Evolutionary conservation across 2,329 filamentous ascomycete species (phyloP), one percentile per base, ranked within the genome.

Genomic region (Teratosphaeria destructans): DNA sequence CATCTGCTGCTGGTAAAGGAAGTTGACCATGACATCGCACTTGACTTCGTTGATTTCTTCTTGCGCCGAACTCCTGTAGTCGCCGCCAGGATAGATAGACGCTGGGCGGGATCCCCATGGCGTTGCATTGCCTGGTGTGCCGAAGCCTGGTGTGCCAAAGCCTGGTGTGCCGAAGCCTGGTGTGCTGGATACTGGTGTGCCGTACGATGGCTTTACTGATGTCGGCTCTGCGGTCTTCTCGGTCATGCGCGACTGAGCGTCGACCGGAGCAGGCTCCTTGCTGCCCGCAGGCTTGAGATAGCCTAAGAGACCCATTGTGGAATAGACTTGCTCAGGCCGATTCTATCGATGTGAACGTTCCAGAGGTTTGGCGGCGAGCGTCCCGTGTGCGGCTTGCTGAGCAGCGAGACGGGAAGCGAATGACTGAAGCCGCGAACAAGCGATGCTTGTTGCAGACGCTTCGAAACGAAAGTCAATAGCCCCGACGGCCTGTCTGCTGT

Each of bases 21-120:
- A 86, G 65, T 81, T 84, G 65, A 83, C 83, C 77, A 85, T 82
- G 63, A 87, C 79, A 68, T 86, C 82, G 64, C 76, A 78, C 68
- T 82, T 84, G 67, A 84, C 78, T 61, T 83, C 79, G 55, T 76
- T 69, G 55, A 82, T 71, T 52, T 75, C 77, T 37, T 80, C 77
- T 56, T 72, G 71, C 35, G 72, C 65, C 5, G 66, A 67, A 71
- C 79, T 74, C 29, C 72, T 68, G 61, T 69, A 73, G 43, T 73
- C 70, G 47, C 70, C 69, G 26, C 55, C 59, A 2, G 72, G 72
- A 57, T 71, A 72, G 10, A 73, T 62, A 4, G 74, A 76, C 11
- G 61, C 66, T 56, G 73, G 72, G 57, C 72, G 60, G 49, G 73
- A 74, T 59, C 65, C 63, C 60, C 61, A 67, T 54, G 70, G 69